Evolutionary conservation across 1,139 yeast species (phyloP), one percentile per base, ranked within the genome.

Genomic region (Pichia sp.): DNA sequence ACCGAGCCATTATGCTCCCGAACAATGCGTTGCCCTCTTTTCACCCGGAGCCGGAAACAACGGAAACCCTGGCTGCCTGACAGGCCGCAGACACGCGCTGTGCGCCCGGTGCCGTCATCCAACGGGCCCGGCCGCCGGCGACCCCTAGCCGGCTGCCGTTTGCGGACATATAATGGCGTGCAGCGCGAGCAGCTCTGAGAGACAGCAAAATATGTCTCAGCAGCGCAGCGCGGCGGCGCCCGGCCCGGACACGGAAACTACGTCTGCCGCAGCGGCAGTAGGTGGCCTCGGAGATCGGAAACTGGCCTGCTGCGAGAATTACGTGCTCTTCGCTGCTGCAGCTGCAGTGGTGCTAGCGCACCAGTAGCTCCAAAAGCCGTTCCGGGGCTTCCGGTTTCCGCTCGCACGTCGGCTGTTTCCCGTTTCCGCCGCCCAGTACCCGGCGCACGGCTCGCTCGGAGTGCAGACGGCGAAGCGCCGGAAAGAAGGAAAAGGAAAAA

Each of bases 321-420:
- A 27, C 7, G 29, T 27, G 29, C 29, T 27, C 29, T 4, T 6
- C 29, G 29, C 29, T 5, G 38, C 38, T 31, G 34, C 34, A 9
- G 34, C 34, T 31, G 34, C 34, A 20, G 24, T 20, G 24, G 34
- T 31, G 34, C 34, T 31, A 31, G 38, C 38, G 38, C n/a, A 34
- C 38, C 12, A 31, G 34, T 14, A 34, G 38, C 38, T 5, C 38
- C 24, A 6, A 4, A 6, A 20, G 42, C 49, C 49, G 49, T 46
- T 46, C 49, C 49, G 49, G 27, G 40, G 2, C 30, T 20, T 46
- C 49, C 49, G 49, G 30, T 46, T 46, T 46, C 49, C 49, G 49
- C 30, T 33, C 17, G 17, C 41, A 34, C 30, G 10, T 46, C 48
- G 48, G 10, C 48, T 31, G 48, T 46, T 46, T 46, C 48, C 48